A percentile compares a stretch with the other conserved stretches of the same genome.
Evolutionary conservation across 2,329 filamentous ascomycete genomes (phyloP).

Genomic region (Epichloe baconii): DNA sequence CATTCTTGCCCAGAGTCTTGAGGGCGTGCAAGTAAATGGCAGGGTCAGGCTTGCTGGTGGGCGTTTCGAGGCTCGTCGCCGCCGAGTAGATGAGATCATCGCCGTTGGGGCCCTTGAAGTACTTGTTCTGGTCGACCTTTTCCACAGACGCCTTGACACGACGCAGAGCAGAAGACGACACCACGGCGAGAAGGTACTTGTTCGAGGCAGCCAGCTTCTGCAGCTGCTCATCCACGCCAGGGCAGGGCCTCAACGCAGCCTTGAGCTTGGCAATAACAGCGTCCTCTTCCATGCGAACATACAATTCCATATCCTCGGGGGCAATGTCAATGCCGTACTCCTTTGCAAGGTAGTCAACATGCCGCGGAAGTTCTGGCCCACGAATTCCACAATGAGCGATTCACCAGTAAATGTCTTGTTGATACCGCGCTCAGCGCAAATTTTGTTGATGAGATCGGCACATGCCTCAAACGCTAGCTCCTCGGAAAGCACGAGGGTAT

Average conservation of each 20-base stretch:
- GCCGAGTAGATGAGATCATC: constrained; percentile 67
- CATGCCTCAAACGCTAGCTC: constrained; percentile 84
- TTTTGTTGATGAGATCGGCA: constrained; percentile 77
- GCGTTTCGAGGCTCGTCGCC: constrained; percentile 61
- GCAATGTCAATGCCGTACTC: constrained; percentile 62
- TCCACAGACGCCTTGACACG: constrained; percentile 66
- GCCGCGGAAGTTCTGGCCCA: constrained; percentile 88
- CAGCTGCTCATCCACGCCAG: constrained; percentile 54
- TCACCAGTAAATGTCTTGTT: constrained; percentile 61
- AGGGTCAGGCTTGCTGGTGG: constrained; percentile 85
- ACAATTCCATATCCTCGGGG: constrained; percentile 55
- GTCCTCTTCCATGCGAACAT: constrained; percentile 67
- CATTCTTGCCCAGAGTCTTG: constrained; percentile 56
- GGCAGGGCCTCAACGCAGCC: constrained; percentile 53
- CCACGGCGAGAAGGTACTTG: constrained; percentile 65
- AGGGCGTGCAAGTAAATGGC: constrained; percentile 75
- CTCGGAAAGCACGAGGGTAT: constrained; percentile 88
- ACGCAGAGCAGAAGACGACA: constrained; percentile 66
- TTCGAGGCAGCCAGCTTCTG: constrained; percentile 45
- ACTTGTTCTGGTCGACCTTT: constrained; percentile 68
- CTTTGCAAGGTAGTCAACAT: constrained; percentile 69
- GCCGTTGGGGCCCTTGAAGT: constrained; percentile 41
- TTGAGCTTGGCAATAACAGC: constrained; percentile 72
- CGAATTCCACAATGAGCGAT: constrained; percentile 71
- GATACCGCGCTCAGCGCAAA: constrained; percentile 55